phyloP scores from a whole-genome alignment of 73 alveolate species.

The Paramecium primaurelia region DNA sequence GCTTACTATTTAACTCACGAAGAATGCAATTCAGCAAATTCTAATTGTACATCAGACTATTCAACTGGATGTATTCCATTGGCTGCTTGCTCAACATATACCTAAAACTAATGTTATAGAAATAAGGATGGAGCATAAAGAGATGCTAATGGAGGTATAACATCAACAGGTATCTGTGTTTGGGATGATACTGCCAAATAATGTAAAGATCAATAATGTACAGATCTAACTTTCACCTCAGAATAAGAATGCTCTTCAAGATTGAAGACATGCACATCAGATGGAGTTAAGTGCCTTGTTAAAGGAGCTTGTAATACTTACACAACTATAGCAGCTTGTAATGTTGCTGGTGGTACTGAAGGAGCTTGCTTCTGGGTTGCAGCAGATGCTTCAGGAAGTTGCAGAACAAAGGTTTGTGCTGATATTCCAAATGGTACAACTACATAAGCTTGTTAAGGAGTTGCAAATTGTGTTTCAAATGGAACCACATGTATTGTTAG shows the following conservation, averaged over 20 bases:
- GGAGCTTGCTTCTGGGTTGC: background rate
- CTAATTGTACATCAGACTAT: background rate
- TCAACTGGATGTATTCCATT: background rate
- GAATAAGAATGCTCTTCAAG: background rate
- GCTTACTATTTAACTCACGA: background rate
- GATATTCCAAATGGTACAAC: background rate
- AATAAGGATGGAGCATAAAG: background rate
- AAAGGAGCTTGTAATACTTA: background rate
- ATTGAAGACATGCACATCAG: background rate
- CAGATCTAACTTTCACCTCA: background rate
- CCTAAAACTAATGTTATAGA: background rate
- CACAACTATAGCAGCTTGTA: background rate
- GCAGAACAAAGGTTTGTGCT: background rate
- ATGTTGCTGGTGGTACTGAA: slow-evolving; percentile 3
- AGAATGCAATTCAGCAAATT: background rate
- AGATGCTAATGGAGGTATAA: background rate
- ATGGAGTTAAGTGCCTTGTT: background rate
- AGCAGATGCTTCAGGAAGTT: background rate
- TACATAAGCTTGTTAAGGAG: background rate
- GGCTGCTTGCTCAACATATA: background rate
- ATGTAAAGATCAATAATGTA: background rate
- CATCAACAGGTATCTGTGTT: background rate
- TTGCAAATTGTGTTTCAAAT: background rate
- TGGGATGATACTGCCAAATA: background rate
- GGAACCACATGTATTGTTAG: background rate